Percentiles rank a stretch among this genome's conserved stretches.
These are phyloP conservation scores for Luvunga scandens DNA, from an alignment of 345 rosid genomes.

Conservation along the genomic window DNA sequence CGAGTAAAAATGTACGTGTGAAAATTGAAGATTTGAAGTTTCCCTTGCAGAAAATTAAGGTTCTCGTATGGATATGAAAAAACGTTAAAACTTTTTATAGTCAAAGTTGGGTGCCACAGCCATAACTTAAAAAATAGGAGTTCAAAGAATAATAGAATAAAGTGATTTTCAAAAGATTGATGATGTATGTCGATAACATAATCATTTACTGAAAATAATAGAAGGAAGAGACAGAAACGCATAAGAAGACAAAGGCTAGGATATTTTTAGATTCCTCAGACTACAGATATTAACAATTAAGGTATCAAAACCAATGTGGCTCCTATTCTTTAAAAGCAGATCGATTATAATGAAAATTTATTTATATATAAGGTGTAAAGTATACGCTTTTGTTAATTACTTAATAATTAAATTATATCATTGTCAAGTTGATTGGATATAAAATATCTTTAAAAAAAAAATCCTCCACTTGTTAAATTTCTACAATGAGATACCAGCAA, in stretches of 20 bases:
- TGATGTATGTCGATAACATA: background rate
- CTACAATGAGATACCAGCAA: too few species aligned
- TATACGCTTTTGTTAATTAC: background rate
- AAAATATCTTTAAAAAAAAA: background rate
- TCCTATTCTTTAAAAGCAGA: background rate
- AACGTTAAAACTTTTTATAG: background rate
- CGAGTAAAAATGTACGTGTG: too few species aligned
- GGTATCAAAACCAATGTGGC: background rate
- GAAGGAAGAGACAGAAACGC: background rate
- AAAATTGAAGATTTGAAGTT: too few species aligned
- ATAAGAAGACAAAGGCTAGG: background rate
- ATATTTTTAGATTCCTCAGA: background rate
- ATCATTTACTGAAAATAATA: background rate
- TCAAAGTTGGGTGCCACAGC: slow-evolving; percentile 22
- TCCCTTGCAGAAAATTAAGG: too few species aligned
- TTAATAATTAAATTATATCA: background rate
- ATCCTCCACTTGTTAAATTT: background rate
- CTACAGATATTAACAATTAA: background rate
- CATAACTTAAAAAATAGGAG: background rate
- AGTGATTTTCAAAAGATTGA: background rate
- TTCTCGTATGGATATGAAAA: background rate
- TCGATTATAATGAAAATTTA: background rate
- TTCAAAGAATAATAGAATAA: background rate
- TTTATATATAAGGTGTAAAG: background rate
- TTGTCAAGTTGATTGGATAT: background rate